Evolutionary conservation across 2,329 filamentous ascomycete genomes (phyloP).

Genomic region (Microdochium trichocladiopsis): DNA sequence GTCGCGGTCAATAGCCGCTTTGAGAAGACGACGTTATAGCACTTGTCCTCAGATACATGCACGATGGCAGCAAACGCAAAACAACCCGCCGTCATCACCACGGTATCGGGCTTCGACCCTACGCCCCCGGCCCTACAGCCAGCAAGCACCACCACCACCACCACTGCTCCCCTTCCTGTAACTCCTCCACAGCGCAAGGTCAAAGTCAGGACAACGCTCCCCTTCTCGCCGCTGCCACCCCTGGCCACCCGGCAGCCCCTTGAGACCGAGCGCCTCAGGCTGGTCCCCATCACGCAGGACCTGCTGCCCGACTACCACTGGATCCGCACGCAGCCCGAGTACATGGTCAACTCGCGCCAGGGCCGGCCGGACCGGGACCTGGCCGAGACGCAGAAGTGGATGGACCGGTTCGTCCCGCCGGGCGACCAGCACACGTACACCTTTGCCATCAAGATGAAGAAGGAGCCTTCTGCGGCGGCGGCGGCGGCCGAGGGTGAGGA

Average conservation of each 20-base stretch:
- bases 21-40: no score
- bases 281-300: slow-evolving; percentile 27
- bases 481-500: background rate
- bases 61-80: no score
- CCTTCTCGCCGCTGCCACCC: background rate
- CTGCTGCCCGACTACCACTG: slow-evolving; percentile 28
- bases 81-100: no score
- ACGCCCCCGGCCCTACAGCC: no score
- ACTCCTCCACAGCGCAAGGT: background rate
- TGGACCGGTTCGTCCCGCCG: slow-evolving; percentile 14
- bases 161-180: background rate
- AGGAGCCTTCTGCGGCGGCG: slow-evolving; percentile 2
- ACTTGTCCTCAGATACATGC: no score
- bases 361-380: slow-evolving; percentile 13
- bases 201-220: background rate
- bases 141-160: background rate
- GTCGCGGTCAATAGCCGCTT: no score
- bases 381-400: slow-evolving; percentile 10
- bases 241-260: slow-evolving; percentile 4
- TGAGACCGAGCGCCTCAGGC: slow-evolving; percentile 24
- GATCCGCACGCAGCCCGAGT: slow-evolving; percentile 29
- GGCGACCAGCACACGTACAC: slow-evolving; percentile 31
- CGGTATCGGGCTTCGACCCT: no score
- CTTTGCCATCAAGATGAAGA: slow-evolving; percentile 24
- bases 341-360: slow-evolving; percentile 33